Conservation (phyloP, 805 yeast species). For the Cyberlindnera misumaiensis region DNA sequence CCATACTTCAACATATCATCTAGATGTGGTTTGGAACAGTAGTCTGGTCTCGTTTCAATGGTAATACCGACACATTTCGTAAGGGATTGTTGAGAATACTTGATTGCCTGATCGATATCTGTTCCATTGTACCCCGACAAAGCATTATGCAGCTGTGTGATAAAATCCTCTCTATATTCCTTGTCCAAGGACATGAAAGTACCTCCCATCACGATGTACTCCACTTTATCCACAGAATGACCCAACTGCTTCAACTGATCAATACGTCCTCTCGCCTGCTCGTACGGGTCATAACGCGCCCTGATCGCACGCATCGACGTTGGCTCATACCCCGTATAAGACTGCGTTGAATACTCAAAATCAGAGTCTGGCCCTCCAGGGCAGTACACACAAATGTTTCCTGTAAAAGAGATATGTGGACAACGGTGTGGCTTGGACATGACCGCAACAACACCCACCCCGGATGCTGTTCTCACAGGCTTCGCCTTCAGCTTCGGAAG, state of each 20-base stretch:
- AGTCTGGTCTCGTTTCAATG: conserved; percentile 96
- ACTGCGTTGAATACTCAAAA: conserved; percentile 95
- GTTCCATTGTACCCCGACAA: conserved; percentile 86
- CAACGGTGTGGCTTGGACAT: conserved; percentile 99
- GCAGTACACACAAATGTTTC: conserved; percentile 96
- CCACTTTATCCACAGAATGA: conserved; percentile 95
- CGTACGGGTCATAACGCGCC: conserved; percentile 97
- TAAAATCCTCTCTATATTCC: conserved; percentile 85
- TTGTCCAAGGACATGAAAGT: conserved; percentile 93
- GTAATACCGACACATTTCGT: conserved; percentile 98
- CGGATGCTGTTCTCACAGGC: conserved; percentile 97
- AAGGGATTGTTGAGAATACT: conserved; percentile 84
- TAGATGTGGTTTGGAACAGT: conserved; percentile 91
- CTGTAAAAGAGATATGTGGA: conserved; percentile 98
- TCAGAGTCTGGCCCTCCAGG: conserved; percentile 99
- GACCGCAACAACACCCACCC: conserved; percentile 98
- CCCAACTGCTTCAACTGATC: conserved; percentile 94
- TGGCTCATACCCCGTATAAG: conserved; percentile 97
- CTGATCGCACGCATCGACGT: conserved; percentile 99
- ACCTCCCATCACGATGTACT: conserved; percentile 98
- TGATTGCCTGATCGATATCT: conserved; percentile 84
- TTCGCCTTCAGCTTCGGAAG: conserved; percentile 95
- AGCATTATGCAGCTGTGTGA: conserved; percentile 88
- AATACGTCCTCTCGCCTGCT: conserved; percentile 95
- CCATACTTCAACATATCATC: conserved; percentile 96